Evolutionary conservation across 2,329 filamentous ascomycete genomes (phyloP).

Genomic region (Pseudohalonectria lignicola): DNA sequence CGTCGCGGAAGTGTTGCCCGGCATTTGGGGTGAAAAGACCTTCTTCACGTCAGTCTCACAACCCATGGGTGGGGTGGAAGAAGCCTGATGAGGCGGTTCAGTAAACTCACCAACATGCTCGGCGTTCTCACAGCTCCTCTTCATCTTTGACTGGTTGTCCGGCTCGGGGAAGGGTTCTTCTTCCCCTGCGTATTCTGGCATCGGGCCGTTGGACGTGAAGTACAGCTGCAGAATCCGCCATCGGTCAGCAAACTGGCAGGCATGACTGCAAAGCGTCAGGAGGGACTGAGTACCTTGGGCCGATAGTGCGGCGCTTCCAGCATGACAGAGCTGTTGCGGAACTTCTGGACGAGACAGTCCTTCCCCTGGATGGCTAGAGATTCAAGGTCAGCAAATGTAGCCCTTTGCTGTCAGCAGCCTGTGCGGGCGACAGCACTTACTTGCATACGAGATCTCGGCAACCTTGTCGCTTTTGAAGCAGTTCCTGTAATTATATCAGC

Average conservation of each 20-base stretch:
- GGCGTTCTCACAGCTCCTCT: conserved; percentile 77
- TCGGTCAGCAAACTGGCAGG: conserved; percentile 8
- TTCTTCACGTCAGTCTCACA: conserved; percentile 16
- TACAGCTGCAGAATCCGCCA: conserved; percentile 32
- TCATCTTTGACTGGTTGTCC: conserved; percentile 80
- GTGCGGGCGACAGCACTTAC: conserved; percentile 34
- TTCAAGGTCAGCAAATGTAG: conserved; percentile 14
- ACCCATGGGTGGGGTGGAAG: neutral
- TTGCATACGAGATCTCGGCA: conserved; percentile 91
- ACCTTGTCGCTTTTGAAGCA: conserved; percentile 76
- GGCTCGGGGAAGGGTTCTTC: conserved; percentile 69
- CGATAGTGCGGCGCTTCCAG: conserved; percentile 70
- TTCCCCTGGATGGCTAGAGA: conserved; percentile 74
- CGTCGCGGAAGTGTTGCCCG: conserved; percentile 60
- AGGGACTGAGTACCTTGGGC: conserved; percentile 60
- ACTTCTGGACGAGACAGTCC: conserved; percentile 86
- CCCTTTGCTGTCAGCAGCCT: neutral
- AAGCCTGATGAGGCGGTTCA: neutral
- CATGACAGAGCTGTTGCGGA: conserved; percentile 95
- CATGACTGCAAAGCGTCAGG: too few relatives aligned
- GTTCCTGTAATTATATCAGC: too few relatives aligned
- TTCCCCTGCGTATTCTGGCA: conserved; percentile 46
- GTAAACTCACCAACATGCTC: conserved; percentile 61
- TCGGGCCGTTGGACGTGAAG: conserved; percentile 35
- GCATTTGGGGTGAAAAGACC: conserved; percentile 73